These are phyloP conservation scores for Cordia subcordata DNA, from an alignment of 257 asterid genomes.

Conservation along the genomic window DNA sequence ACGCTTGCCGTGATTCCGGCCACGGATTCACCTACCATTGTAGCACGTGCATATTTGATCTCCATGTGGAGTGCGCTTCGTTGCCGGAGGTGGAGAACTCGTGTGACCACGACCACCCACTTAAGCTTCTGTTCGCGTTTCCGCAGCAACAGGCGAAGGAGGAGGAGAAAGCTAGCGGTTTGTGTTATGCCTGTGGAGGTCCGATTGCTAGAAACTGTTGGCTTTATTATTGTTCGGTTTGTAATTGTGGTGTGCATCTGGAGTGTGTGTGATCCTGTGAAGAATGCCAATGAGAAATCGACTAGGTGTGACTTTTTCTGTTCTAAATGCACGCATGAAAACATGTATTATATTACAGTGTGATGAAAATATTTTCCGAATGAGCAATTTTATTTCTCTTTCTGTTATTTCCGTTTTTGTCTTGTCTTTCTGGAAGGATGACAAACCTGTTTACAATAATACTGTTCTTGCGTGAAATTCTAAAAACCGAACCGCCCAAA, in stretches of 20 bases:
- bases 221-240: slow-evolving; percentile 30
- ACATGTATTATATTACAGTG: too few species aligned
- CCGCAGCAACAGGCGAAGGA: neutral
- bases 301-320: too few species aligned
- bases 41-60: slow-evolving; percentile 11
- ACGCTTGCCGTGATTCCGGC: slow-evolving; percentile 23
- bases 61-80: slow-evolving; percentile 32
- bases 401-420: too few species aligned
- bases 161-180: neutral
- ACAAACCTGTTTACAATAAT: too few species aligned
- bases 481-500: too few species aligned
- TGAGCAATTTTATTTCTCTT: too few species aligned
- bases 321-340: too few species aligned
- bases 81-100: slow-evolving; percentile 29
- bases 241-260: slow-evolving; percentile 28
- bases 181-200: slow-evolving; percentile 22
- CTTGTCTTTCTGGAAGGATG: too few species aligned
- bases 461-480: too few species aligned
- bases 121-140: slow-evolving; percentile 10
- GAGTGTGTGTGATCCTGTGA: slow-evolving; percentile 17
- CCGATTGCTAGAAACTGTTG: slow-evolving; percentile 18
- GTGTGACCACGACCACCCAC: slow-evolving; percentile 28
- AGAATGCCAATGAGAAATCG: neutral
- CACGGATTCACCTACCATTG: slow-evolving; percentile 23
- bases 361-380: too few species aligned